phyloP scores from a whole-genome alignment of 2,329 filamentous ascomycete genomes.

The Cladosporium phlei region DNA sequence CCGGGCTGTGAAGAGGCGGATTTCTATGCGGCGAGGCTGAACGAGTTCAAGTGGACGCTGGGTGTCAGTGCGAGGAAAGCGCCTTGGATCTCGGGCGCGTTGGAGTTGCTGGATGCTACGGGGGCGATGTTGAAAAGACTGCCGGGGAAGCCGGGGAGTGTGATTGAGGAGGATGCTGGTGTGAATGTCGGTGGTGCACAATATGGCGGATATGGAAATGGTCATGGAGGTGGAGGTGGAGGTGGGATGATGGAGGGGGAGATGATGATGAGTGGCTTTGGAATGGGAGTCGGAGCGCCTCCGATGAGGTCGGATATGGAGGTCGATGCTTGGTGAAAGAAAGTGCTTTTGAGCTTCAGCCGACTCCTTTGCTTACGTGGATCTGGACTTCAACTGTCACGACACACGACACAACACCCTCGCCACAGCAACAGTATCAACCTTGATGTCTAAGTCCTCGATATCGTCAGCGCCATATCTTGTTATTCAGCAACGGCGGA shows the following conservation, averaged over 20 bases:
- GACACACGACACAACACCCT: too few species aligned
- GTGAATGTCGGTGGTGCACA: too few species aligned
- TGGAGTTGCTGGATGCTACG: slow-evolving; percentile 43
- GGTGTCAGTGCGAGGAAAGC: slow-evolving; percentile 75
- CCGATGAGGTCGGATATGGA: slow-evolving; percentile 5
- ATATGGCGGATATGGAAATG: background rate
- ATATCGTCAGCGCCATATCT: background rate
- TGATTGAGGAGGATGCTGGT: slow-evolving; percentile 2
- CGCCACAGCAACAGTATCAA: too few species aligned
- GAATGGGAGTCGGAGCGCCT: background rate
- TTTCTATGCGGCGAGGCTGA: slow-evolving; percentile 80
- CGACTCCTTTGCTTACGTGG: background rate
- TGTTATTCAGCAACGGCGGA: background rate
- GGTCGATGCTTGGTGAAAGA: slow-evolving; percentile 6
- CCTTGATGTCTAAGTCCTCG: too few species aligned
- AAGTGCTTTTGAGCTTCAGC: background rate
- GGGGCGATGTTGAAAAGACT: slow-evolving; percentile 41
- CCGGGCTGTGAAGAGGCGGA: slow-evolving; percentile 84
- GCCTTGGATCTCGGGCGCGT: slow-evolving; percentile 43
- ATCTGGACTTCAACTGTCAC: background rate
- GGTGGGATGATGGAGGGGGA: slow-evolving; percentile 5
- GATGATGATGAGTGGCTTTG: slow-evolving; percentile 12
- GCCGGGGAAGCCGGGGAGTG: slow-evolving; percentile 37
- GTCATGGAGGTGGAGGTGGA: background rate
- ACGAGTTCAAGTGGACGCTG: slow-evolving; percentile 91